phyloP scores from a whole-genome alignment of 2,329 filamentous ascomycete species.

The Trichoderma sp. region DNA sequence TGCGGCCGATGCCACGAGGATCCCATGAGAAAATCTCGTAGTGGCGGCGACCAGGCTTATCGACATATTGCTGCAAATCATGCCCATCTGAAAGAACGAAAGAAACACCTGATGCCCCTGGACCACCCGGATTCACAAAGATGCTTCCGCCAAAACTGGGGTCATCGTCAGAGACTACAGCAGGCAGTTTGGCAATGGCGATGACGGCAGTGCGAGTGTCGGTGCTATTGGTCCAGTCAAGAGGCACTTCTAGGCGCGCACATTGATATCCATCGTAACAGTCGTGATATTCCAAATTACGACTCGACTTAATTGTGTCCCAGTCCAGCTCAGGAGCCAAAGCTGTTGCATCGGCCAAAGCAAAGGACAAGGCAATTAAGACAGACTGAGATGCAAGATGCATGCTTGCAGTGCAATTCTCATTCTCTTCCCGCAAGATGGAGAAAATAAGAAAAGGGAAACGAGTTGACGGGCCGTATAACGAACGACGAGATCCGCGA shows the following conservation, averaged over 20 bases:
- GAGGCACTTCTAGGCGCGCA: conserved; percentile 40
- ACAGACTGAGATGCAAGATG: background rate
- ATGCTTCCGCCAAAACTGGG: conserved; percentile 41
- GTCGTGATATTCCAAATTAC: conserved; percentile 21
- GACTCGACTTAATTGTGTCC: background rate
- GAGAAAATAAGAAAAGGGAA: background rate
- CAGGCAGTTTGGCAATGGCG: conserved; percentile 40
- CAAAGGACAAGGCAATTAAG: background rate
- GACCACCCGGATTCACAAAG: conserved; percentile 44
- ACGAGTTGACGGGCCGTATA: background rate
- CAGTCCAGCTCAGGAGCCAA: background rate
- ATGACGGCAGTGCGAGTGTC: conserved; percentile 33
- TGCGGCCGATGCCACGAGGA: conserved; percentile 39
- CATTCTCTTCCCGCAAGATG: background rate
- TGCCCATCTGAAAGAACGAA: conserved; percentile 27
- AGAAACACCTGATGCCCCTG: conserved; percentile 38
- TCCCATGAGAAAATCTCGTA: conserved; percentile 44
- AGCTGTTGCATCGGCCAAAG: background rate
- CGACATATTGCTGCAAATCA: conserved; percentile 27
- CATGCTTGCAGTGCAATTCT: background rate
- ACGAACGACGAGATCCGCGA: background rate
- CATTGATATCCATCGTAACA: conserved; percentile 40
- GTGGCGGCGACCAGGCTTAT: conserved; percentile 29
- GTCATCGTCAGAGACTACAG: conserved; percentile 35
- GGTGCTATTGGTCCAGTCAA: conserved; percentile 37